phyloP scores from a whole-genome alignment of 805 yeast species.

The Hanseniaspora pseudoguilliermondii region DNA sequence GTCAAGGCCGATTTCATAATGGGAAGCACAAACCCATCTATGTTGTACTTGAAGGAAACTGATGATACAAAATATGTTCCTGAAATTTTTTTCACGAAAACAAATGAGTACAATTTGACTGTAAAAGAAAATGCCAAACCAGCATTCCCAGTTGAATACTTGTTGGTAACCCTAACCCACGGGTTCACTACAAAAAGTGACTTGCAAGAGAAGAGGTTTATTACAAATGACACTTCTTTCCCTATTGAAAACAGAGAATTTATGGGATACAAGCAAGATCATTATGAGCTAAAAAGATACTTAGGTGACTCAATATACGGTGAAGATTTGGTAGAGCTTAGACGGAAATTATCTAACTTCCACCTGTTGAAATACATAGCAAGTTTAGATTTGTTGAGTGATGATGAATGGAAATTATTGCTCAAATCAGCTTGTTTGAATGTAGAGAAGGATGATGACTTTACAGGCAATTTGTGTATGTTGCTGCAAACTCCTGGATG shows the following conservation, averaged over 20 bases:
- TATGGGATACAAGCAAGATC: conserved; percentile 61
- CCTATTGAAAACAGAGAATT: conserved; percentile 72
- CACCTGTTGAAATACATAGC: conserved; percentile 55
- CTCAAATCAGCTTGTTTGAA: conserved; percentile 36
- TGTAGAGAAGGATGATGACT: conserved; percentile 30
- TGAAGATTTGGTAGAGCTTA: conserved; percentile 26
- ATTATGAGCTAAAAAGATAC: conserved; percentile 39
- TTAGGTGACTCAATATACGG: conserved; percentile 27
- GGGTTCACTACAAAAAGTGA: conserved; percentile 61
- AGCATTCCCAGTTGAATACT: conserved; percentile 82
- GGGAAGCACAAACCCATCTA: conserved; percentile 83
- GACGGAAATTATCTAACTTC: conserved; percentile 49
- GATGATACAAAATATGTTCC: conserved; percentile 75
- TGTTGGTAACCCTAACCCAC: conserved; percentile 76
- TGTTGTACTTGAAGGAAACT: conserved; percentile 69
- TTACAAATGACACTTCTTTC: conserved; percentile 37
- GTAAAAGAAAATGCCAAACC: conserved; percentile 86
- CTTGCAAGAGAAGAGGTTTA: conserved; percentile 25
- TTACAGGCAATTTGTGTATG: conserved; percentile 34
- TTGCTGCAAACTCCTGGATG: conserved; percentile 48
- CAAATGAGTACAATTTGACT: conserved; percentile 76
- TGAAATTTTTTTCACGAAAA: conserved; percentile 72
- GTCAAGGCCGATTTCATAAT: conserved; percentile 73
- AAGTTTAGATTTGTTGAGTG: conserved; percentile 44
- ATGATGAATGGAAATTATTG: conserved; percentile 41